A percentile compares a stretch with the other conserved stretches of the same genome.
Evolutionary conservation across 495 filamentous ascomycete species (phyloP).

Genomic region (Daldinia concentrica): DNA sequence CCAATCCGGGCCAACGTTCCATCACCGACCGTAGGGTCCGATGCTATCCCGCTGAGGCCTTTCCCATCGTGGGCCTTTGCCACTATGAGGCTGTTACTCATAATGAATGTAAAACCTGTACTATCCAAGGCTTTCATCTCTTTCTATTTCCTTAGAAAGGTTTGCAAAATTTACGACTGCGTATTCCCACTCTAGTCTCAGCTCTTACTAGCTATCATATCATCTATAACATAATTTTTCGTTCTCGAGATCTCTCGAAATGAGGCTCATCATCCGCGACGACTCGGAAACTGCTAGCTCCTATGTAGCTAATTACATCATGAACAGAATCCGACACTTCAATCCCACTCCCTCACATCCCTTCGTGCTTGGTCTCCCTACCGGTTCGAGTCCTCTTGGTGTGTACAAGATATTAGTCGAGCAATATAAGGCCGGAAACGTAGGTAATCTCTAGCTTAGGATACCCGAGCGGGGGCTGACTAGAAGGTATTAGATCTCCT

Average conservation of each 20-base stretch:
- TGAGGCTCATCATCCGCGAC: slow-evolving; percentile 87
- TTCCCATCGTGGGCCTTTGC: slow-evolving; percentile 26
- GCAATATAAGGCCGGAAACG: slow-evolving; percentile 75
- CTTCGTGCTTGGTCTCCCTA: slow-evolving; percentile 85
- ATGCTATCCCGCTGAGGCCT: slow-evolving; percentile 32
- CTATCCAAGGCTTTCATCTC: slow-evolving; percentile 10
- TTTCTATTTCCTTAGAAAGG: not conserved
- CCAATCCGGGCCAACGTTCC: slow-evolving; percentile 47
- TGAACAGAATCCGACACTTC: slow-evolving; percentile 78
- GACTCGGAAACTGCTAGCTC: slow-evolving; percentile 69
- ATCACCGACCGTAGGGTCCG: slow-evolving; percentile 36
- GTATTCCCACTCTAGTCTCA: slow-evolving; percentile 7
- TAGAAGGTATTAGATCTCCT: slow-evolving; percentile 66
- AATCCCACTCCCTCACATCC: slow-evolving; percentile 73
- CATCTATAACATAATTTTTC: slow-evolving; percentile 17
- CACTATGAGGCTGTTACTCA: slow-evolving; percentile 38
- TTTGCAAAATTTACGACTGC: not conserved
- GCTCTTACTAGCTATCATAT: slow-evolving; percentile 20
- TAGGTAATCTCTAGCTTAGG: slow-evolving; percentile 32
- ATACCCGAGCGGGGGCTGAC: slow-evolving; percentile 5
- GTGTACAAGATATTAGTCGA: slow-evolving; percentile 82
- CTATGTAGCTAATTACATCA: slow-evolving; percentile 86
- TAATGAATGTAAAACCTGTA: slow-evolving; percentile 41
- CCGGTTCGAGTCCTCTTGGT: slow-evolving; percentile 79
- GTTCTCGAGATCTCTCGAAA: slow-evolving; percentile 49